These are phyloP conservation scores for Globisporangium paroecandrum DNA, from an alignment of 352 stramenopile genomes.

Conservation along the genomic window DNA sequence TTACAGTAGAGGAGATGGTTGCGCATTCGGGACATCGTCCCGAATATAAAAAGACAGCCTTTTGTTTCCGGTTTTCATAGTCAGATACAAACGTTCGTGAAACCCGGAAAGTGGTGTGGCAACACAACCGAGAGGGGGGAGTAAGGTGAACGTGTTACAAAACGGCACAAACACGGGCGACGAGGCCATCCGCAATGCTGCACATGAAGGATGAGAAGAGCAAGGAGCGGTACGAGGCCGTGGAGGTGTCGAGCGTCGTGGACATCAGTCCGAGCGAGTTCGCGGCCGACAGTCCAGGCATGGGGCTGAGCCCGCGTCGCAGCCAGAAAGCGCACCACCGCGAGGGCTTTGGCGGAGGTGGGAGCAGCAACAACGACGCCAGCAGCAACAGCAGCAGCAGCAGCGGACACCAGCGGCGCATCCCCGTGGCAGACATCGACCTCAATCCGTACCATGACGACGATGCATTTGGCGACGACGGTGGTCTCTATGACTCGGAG, in stretches of 20 bases:
- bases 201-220: constrained; percentile 49
- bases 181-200: constrained; percentile 19
- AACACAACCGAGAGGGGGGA: too few relatives aligned
- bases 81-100: too few relatives aligned
- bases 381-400: not conserved
- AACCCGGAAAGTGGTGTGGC: not conserved
- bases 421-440: constrained; percentile 20
- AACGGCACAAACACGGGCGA: too few relatives aligned
- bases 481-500: constrained; percentile 33
- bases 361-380: not conserved
- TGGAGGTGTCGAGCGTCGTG: constrained; percentile 38
- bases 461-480: constrained; percentile 21
- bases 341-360: not conserved
- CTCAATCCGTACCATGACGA: constrained; percentile 21
- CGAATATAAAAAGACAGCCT: too few relatives aligned
- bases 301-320: constrained; percentile 32
- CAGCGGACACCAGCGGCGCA: constrained; percentile 11
- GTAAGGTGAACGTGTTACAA: too few relatives aligned
- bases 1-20: not conserved
- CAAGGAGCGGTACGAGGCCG: constrained; percentile 34
- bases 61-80: too few relatives aligned
- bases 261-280: constrained; percentile 43
- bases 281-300: constrained; percentile 23
- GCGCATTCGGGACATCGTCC: not conserved
- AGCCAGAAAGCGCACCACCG: constrained; percentile 23